Evolutionary conservation across 2,329 filamentous ascomycete genomes (phyloP).

Genomic region (Fusarium decemcellulare): DNA sequence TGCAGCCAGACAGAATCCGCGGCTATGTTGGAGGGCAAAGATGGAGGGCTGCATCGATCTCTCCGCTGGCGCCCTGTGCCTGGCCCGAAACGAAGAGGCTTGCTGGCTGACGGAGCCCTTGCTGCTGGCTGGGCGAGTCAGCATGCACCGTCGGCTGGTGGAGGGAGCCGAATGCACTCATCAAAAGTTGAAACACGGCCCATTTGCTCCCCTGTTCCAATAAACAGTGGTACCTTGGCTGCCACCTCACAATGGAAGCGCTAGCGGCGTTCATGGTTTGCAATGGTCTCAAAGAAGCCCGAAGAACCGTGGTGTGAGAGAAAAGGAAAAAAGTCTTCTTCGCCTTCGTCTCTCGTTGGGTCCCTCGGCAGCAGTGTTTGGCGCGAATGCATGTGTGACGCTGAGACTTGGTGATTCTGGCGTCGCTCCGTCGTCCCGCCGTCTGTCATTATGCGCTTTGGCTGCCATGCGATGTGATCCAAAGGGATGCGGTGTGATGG

Average conservation of each 20-base stretch:
- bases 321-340: constrained; percentile 34
- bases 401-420: constrained; percentile 25
- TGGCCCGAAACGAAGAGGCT: constrained; percentile 39
- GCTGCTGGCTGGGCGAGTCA: constrained; percentile 28
- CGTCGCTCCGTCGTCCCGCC: constrained; percentile 13
- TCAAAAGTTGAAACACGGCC: constrained; percentile 40
- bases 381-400: constrained; percentile 41
- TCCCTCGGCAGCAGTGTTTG: constrained; percentile 25
- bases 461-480: constrained; percentile 23
- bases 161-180: constrained; percentile 25
- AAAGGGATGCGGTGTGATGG: constrained; percentile 30
- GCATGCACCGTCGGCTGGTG: constrained; percentile 35
- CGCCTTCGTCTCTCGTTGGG: constrained; percentile 28
- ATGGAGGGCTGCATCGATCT: constrained; percentile 28
- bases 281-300: constrained; percentile 26
- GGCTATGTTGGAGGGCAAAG: constrained; percentile 12
- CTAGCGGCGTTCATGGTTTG: constrained; percentile 34
- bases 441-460: constrained; percentile 12
- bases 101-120: constrained; percentile 13
- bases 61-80: constrained; percentile 34
- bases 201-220: constrained; percentile 32
- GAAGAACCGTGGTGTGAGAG: constrained; percentile 18
- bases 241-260: constrained; percentile 31
- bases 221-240: constrained; percentile 25
- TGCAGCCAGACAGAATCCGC: constrained; percentile 27